Evolutionary conservation across 1,139 yeast species (phyloP), one percentile per base, ranked within the genome.

Genomic region (Candida neerlandica): DNA sequence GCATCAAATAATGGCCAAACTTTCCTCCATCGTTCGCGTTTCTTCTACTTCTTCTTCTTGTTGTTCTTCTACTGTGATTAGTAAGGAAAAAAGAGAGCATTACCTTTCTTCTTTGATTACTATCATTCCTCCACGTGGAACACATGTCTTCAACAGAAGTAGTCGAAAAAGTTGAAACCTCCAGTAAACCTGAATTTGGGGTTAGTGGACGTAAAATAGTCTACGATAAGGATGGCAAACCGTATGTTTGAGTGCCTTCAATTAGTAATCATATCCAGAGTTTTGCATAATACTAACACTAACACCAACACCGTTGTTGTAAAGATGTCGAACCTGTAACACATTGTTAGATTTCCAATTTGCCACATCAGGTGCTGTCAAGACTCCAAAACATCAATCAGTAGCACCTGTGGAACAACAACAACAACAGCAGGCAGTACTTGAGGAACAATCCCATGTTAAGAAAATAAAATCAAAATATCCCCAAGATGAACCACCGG

Each of bases 221-320:
- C 21, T 86, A 88, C 52, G 96, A 89, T 59, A 85, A 89, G 63
- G 86, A 91, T 66, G 97, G 97, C 1, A 90, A 89, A 67, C 97
- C 96, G 88, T 88, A 77, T 61, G 94, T 58, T 47, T 34, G 35
- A 40, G 29, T 37, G 49, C 33, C 18, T 6, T 26, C 27, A 11
- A 49, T 49, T 48, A n/a, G n/a, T n/a, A n/a, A n/a, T n/a, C n/a
- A n/a, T n/a, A n/a, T n/a, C n/a, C n/a, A n/a, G 7, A 18, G 15
- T 32, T 32, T 26, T 21, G 11, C 18, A 18, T 21, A 54, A 33
- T 18, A 42, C 21, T 23, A 32, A 19, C 46, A 63, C 67, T 62
- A 62, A 61, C 63, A 26, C 10, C n/a, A n/a, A n/a, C 53, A 48
- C 30, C 50, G 27, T 23, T 23, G 7, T 2, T 23, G 27, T 23